Evolutionary conservation across 441 rosid genomes (phyloP).

Genomic region (Pelargonium cotyledonis): DNA sequence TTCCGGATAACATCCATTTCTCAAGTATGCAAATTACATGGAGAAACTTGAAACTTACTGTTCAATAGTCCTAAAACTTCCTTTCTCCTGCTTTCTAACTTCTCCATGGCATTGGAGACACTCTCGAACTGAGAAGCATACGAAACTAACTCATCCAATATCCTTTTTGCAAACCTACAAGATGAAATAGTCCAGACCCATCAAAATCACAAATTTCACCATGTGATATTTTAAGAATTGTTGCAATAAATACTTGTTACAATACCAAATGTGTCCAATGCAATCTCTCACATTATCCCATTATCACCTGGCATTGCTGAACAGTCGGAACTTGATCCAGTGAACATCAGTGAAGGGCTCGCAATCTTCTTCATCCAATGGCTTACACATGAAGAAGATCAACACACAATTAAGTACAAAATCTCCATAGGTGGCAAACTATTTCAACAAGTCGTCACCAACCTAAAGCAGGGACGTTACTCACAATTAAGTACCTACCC

Average conservation of each 20-base stretch:
- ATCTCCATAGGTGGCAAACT: constrained; percentile 64
- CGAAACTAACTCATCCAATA: constrained; percentile 42
- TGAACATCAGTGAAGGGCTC: constrained; percentile 73
- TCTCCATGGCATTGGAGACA: constrained; percentile 56
- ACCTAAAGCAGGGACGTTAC: constrained; percentile 75
- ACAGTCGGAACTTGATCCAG: constrained; percentile 62
- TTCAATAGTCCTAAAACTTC: constrained; percentile 62
- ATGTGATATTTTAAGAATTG: background rate
- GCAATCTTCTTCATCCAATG: constrained; percentile 96
- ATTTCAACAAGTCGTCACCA: constrained; percentile 68
- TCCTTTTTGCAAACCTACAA: constrained; percentile 76
- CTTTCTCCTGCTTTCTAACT: constrained; percentile 67
- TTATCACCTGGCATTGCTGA: constrained; percentile 61
- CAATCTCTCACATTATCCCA: background rate
- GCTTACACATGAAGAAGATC: constrained; percentile 51
- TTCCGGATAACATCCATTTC: background rate
- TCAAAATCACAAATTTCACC: constrained; percentile 3
- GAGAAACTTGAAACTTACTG: constrained; percentile 33
- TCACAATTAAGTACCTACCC: constrained; percentile 63
- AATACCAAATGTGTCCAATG: background rate
- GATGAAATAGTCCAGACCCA: background rate
- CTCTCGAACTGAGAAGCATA: constrained; percentile 80
- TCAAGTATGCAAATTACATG: background rate
- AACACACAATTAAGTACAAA: constrained; percentile 41
- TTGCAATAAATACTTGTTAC: background rate